Evolutionary conservation across 164 flowering plant species (phyloP), one percentile per base, ranked within the genome.

Genomic region (Taxillus chinensis): DNA sequence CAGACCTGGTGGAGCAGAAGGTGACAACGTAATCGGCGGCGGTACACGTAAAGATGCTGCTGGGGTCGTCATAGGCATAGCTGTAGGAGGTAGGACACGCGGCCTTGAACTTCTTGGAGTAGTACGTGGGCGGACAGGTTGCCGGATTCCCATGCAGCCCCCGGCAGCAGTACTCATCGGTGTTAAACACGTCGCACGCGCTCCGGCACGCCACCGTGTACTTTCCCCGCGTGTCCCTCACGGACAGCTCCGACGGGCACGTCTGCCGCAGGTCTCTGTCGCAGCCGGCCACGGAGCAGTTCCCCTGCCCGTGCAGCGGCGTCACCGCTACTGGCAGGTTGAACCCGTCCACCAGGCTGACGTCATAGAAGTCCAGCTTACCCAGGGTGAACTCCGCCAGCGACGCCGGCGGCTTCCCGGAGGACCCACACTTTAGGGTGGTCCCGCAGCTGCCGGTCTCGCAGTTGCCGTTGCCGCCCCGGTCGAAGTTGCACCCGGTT

Each of bases 281-380:
- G 48, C 99, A 95, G 0, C 93, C 97, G 0, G 85, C 93, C 4
- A 65, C 46, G 57, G 78, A 75, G 73, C 99, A 91, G 62, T 89
- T 91, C 5, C 97, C 96, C 9, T 8, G 61, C 7, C 93, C 90
- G 17, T 86, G 76, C 2, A 89, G 39, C 0, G 96, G 89, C 0
- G 69, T 86, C 2, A 90, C 79, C 0, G 13, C 66, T 5, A 90
- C 1, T 0, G 99, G 97, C 60, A 90, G 40, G 68, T 90, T 90
- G 74, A 86, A 90, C 3, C 97, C 97, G 56, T 90, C 97, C 1
- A 87, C 99, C 1, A 90, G 87, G 80, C 99, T 95, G 14, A 91
- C 99, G 62, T 95, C 97, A 70, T 95, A 91, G 63, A 73, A 91
- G 61, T 95, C 95, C 0, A 45, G 46, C 0, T 68, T 3, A 5